Evolutionary conservation across 257 asterid species (phyloP).

Genomic region (Nicotiana paniculata): DNA sequence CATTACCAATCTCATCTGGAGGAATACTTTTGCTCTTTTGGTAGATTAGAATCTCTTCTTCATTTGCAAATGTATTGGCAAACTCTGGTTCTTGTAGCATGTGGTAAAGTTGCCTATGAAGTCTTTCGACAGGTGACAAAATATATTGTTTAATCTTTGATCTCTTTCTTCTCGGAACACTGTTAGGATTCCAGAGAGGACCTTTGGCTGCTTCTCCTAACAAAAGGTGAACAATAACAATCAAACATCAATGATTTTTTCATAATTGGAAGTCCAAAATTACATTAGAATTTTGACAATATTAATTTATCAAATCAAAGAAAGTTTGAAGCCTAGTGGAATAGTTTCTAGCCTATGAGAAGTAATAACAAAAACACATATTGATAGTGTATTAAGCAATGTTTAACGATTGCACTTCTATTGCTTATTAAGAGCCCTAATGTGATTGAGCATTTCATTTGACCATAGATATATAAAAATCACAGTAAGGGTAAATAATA

Average conservation of each 20-base stretch:
- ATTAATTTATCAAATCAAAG: not conserved
- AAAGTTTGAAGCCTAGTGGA: not conserved
- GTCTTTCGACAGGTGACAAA: conserved; percentile 24
- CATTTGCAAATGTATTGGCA: not conserved
- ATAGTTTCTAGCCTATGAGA: not conserved
- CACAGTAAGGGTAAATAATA: no score
- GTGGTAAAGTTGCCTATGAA: conserved; percentile 16
- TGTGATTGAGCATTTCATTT: no score
- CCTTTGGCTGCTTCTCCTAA: not conserved
- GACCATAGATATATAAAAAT: no score
- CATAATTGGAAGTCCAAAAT: not conserved
- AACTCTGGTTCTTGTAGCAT: not conserved
- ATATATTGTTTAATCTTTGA: conserved; percentile 23
- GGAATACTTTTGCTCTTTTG: conserved; percentile 21
- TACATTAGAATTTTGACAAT: not conserved
- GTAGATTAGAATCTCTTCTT: conserved; percentile 21
- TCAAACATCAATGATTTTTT: not conserved
- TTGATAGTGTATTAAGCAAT: not conserved
- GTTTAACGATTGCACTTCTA: no score
- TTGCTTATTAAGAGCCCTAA: no score
- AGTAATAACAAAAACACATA: not conserved
- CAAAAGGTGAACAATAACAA: conserved; percentile 9
- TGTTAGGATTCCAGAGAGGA: conserved; percentile 14
- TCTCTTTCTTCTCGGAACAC: conserved; percentile 30
- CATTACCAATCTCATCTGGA: conserved; percentile 46